These are phyloP conservation scores for Aureobasidium sp. DNA, from an alignment of 2,329 filamentous ascomycete species.

Conservation along the genomic window DNA sequence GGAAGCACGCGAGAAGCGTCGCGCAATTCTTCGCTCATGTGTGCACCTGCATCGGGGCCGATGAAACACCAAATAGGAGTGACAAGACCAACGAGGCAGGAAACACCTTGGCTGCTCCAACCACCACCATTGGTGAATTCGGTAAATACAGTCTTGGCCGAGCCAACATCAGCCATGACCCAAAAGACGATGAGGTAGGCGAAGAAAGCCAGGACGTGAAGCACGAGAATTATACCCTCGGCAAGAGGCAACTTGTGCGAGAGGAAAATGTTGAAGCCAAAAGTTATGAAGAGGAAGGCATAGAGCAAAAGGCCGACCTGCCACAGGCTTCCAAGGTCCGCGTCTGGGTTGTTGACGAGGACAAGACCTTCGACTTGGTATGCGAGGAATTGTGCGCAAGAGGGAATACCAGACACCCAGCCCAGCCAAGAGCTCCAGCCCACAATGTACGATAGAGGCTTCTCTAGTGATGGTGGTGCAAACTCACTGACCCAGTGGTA, in stretches of 20 bases:
- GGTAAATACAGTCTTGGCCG: slow-evolving; percentile 24
- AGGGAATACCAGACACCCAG: slow-evolving; percentile 22
- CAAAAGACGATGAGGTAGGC: slow-evolving; percentile 19
- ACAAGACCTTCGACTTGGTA: slow-evolving; percentile 21
- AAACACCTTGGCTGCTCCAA: slow-evolving; percentile 33
- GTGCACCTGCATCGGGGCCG: slow-evolving; percentile 30
- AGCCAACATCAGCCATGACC: slow-evolving; percentile 23
- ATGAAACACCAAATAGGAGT: slow-evolving; percentile 29
- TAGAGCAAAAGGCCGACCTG: slow-evolving; percentile 32
- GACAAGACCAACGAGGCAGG: slow-evolving; percentile 35
- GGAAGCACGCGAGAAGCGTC: slow-evolving; percentile 36
- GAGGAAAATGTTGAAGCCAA: slow-evolving; percentile 29
- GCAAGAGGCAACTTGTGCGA: slow-evolving; percentile 26
- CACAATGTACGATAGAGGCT: slow-evolving; percentile 38
- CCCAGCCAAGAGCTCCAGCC: slow-evolving; percentile 36
- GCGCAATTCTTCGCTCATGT: slow-evolving; percentile 27
- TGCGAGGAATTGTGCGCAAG: slow-evolving; percentile 15
- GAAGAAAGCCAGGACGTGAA: slow-evolving; percentile 39
- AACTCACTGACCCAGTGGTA: slow-evolving; percentile 25
- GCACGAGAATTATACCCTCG: slow-evolving; percentile 27
- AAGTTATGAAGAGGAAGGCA: slow-evolving; percentile 24
- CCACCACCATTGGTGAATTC: slow-evolving; percentile 33
- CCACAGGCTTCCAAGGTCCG: slow-evolving; percentile 29
- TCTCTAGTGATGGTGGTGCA: slow-evolving; percentile 33
- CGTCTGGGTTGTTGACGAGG: slow-evolving; percentile 26